Evolutionary conservation across 2,329 filamentous ascomycete species (phyloP).

Genomic region (Annulohypoxylon truncatum): DNA sequence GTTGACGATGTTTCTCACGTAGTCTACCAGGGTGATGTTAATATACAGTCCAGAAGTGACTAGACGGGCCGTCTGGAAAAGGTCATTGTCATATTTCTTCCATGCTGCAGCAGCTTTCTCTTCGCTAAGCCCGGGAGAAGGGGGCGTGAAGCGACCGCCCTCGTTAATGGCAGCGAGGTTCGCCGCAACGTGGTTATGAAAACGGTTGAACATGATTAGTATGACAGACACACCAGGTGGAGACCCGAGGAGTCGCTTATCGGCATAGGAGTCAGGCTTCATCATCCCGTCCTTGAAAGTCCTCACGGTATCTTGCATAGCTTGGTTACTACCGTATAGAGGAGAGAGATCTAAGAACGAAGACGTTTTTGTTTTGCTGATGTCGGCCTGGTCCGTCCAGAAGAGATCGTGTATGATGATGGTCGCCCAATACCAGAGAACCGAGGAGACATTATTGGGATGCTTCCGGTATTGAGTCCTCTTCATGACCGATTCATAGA

Average conservation of each 20-base stretch:
- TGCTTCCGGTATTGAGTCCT: conserved; percentile 65
- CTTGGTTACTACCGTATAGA: conserved; percentile 75
- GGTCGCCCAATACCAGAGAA: conserved; percentile 79
- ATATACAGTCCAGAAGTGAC: conserved; percentile 80
- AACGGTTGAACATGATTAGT: conserved; percentile 82
- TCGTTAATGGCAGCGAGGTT: conserved; percentile 90
- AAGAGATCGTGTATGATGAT: conserved; percentile 81
- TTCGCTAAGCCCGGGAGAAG: conserved; percentile 60
- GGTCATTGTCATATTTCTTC: conserved; percentile 79
- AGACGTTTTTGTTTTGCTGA: conserved; percentile 67
- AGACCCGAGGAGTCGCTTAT: conserved; percentile 75
- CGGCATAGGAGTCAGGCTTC: conserved; percentile 78
- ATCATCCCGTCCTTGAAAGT: conserved; percentile 77
- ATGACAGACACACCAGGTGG: conserved; percentile 78
- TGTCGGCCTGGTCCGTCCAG: conserved; percentile 73
- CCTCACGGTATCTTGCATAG: conserved; percentile 72
- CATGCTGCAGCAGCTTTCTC: conserved; percentile 65
- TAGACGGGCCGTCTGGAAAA: conserved; percentile 83
- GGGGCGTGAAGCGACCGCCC: conserved; percentile 78
- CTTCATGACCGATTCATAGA: conserved; percentile 73
- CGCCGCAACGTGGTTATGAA: conserved; percentile 87
- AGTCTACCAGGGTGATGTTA: conserved; percentile 82
- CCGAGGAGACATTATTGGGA: conserved; percentile 77
- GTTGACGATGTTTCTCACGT: conserved; percentile 82
- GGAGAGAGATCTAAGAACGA: conserved; percentile 78